Conservation (phyloP, 169 alveolate species). For the Eimeria necatrix region DNA sequence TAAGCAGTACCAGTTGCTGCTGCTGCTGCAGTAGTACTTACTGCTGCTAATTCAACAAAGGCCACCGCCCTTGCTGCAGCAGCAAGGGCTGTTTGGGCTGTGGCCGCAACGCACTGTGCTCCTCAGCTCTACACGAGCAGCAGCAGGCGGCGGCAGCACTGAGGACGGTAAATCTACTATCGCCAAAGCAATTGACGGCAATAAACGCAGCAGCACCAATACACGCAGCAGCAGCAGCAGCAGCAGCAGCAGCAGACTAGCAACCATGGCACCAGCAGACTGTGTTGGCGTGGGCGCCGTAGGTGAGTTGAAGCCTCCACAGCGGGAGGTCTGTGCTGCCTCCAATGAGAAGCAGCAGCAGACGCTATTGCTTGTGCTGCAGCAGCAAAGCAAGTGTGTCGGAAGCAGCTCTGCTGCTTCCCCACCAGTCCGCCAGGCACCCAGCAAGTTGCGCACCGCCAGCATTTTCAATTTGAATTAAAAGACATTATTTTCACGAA, state of each 20-base stretch:
- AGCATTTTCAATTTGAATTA: too few species aligned
- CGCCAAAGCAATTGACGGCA: background rate
- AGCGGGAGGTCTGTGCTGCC: background rate
- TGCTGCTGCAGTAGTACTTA: background rate
- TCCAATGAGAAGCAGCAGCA: background rate
- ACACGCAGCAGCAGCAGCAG: background rate
- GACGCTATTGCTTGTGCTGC: too few species aligned
- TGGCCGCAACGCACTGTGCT: too few species aligned
- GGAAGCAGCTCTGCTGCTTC: background rate
- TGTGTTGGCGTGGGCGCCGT: background rate
- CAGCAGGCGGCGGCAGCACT: slow-evolving; percentile 5
- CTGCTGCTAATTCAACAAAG: too few species aligned
- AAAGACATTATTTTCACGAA: too few species aligned
- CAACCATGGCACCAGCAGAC: background rate
- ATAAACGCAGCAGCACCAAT: background rate
- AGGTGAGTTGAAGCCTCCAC: background rate
- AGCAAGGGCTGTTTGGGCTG: too few species aligned
- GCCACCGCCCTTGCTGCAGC: too few species aligned
- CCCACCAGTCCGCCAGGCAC: too few species aligned
- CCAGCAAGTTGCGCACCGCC: too few species aligned
- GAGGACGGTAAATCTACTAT: background rate
- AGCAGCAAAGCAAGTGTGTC: background rate
- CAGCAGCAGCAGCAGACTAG: background rate
- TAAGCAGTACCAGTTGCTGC: background rate
- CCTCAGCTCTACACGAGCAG: background rate